These are phyloP conservation scores for Cryptococcus sp. DNA, from an alignment of 1,284 basidiomycete genomes.

Conservation along the genomic window DNA sequence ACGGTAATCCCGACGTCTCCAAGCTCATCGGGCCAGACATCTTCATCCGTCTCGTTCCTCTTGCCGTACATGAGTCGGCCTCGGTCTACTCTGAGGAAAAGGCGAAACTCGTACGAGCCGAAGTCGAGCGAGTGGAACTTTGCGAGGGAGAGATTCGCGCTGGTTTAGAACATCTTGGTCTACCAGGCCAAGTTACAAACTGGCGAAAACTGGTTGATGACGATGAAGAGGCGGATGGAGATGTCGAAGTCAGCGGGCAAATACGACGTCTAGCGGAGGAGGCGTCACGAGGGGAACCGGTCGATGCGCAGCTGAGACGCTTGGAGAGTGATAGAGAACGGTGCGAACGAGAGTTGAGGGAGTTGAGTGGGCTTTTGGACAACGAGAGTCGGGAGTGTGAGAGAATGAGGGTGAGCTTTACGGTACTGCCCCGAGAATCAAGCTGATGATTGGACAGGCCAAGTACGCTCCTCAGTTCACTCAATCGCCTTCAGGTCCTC, in stretches of 20 bases:
- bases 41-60: conserved; percentile 82
- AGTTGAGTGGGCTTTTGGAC: conserved; percentile 67
- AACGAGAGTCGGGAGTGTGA: conserved; percentile 80
- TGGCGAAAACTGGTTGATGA: conserved; percentile 73
- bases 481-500: conserved; percentile 77
- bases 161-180: conserved; percentile 77
- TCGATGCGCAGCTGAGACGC: conserved; percentile 59
- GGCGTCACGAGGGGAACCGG: conserved; percentile 65
- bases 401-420: conserved; percentile 62
- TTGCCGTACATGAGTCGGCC: conserved; percentile 94
- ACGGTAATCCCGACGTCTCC: conserved; percentile 86
- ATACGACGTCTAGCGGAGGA: conserved; percentile 78
- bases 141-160: conserved; percentile 80
- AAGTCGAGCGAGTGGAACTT: conserved; percentile 82
- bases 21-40: conserved; percentile 92
- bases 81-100: conserved; percentile 98
- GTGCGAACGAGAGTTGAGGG: conserved; percentile 66
- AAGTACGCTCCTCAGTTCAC: conserved; percentile 87
- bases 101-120: conserved; percentile 88
- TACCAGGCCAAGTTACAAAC: conserved; percentile 72
- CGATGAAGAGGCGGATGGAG: conserved; percentile 49
- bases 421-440: neutral
- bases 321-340: conserved; percentile 65
- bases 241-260: conserved; percentile 66
- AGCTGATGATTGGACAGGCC: conserved; percentile 51